Base-by-base conservation (phyloP, 495 filamentous ascomycete species). In the Penicillium dipodomyicola region DNA sequence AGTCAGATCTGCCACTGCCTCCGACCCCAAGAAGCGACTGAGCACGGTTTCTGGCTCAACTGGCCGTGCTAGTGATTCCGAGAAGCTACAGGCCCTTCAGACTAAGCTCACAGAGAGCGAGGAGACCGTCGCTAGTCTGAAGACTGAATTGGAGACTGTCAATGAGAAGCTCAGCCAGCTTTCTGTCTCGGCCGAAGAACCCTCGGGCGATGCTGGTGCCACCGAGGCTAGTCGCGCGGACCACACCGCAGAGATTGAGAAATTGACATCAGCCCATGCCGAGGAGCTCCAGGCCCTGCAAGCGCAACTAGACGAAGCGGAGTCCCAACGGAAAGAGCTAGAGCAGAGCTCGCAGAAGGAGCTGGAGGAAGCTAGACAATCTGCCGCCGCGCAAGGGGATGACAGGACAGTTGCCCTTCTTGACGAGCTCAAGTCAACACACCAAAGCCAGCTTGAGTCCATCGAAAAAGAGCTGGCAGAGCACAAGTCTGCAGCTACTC, bases 91-190 rank as follows among this genome's bases (percentile, higher is more conserved):
- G 27, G 51, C 71, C 23, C 70, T 80, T 22, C 72, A 77, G 51
- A 60, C 49, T 22, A 71, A 80, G 63, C 69, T 80, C 17, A 60
- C 71, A 3, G 75, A 77, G 45, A 80, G 73, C 32, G 74, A 80
- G 40, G 67, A 69, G 37, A 77, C 68, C 3, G 66, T 77, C 19
- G 58, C 65, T 29, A 74, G 50, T 48, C 65, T 80, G 19, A 71
- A 72, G 58, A 43, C 68, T 3, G 74, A 80, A 46, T 54, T 80
- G 32, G 72, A 78, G 5, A 33, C 66, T 0, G 67, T 73, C 8
- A 77, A 75, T 19, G 68, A 75, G 47, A 78, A 74, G 53, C 49
- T 78, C 49, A 60, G 65, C 27, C 67, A 73, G 35, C 62, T 74
- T 23, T 67, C 72, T 12, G 23, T 68, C 9, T 65, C 67, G 3